phyloP scores from a whole-genome alignment of 345 rosid species.

The Rhizophora mangle region DNA sequence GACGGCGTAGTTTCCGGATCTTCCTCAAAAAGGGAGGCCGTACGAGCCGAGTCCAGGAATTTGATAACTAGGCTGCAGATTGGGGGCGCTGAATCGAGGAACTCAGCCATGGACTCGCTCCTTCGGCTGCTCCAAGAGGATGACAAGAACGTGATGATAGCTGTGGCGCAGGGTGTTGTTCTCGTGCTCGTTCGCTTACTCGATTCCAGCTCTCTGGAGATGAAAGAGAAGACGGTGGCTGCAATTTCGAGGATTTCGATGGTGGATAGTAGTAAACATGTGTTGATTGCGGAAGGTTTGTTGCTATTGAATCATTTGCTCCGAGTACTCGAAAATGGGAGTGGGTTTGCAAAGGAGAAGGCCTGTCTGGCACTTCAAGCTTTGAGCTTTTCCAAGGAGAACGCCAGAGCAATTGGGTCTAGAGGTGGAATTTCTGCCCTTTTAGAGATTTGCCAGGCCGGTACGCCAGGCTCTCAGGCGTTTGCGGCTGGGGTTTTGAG shows the following conservation, averaged over 20 bases:
- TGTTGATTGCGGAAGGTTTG: constrained; percentile 70
- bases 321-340: constrained; percentile 81
- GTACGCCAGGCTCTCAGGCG: constrained; percentile 82
- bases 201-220: constrained; percentile 52
- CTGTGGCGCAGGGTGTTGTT: constrained; percentile 84
- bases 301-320: constrained; percentile 66
- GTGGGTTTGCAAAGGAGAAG: constrained; percentile 75
- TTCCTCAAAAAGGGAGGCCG: constrained; percentile 60
- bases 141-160: constrained; percentile 86
- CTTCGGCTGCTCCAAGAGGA: constrained; percentile 50
- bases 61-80: constrained; percentile 77
- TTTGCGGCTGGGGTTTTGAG: constrained; percentile 82
- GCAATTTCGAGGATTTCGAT: constrained; percentile 66
- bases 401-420: constrained; percentile 75
- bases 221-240: constrained; percentile 72
- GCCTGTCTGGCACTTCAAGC: constrained; percentile 83
- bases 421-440: constrained; percentile 87
- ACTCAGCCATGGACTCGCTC: constrained; percentile 67
- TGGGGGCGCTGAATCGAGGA: constrained; percentile 66
- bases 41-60: constrained; percentile 60
- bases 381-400: constrained; percentile 64
- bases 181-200: constrained; percentile 68
- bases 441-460: constrained; percentile 70
- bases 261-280: constrained; percentile 79
- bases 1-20: constrained; percentile 31